Percentiles rank a stretch among this genome's conserved stretches.
phyloP scores from a whole-genome alignment of 1,284 basidiomycete genomes.

The Heterobasidion annosum region DNA sequence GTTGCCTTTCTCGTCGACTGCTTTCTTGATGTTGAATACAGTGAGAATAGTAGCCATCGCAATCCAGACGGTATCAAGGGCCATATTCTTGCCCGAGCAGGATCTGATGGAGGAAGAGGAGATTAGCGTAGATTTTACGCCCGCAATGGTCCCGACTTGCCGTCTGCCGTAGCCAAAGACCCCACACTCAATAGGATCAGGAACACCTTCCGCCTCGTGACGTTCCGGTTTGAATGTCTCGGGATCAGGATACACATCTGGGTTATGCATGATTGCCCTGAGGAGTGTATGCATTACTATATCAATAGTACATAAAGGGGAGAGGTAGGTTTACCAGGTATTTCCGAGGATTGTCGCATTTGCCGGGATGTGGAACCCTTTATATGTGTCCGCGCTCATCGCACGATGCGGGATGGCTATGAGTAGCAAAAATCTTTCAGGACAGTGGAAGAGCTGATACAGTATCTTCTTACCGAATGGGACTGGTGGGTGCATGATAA shows the following conservation, averaged over 20 bases:
- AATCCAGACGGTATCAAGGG: slow-evolving; percentile 38
- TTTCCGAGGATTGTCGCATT: slow-evolving; percentile 32
- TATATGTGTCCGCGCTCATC: slow-evolving; percentile 29
- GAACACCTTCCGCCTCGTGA: slow-evolving; percentile 15
- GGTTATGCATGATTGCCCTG: slow-evolving; percentile 2
- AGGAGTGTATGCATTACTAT: neutral
- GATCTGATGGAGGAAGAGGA: slow-evolving; percentile 16
- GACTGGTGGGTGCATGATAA: neutral
- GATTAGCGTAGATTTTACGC: neutral
- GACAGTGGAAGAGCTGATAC: neutral
- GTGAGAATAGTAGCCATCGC: slow-evolving; percentile 34
- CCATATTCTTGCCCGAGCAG: slow-evolving; percentile 37
- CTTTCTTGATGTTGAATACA: slow-evolving; percentile 30
- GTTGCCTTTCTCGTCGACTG: slow-evolving; percentile 29
- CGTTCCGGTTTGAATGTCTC: slow-evolving; percentile 8
- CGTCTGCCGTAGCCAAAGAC: slow-evolving; percentile 27
- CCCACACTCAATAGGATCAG: slow-evolving; percentile 15
- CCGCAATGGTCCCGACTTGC: slow-evolving; percentile 14
- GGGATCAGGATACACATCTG: slow-evolving; percentile 1
- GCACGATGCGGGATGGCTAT: neutral
- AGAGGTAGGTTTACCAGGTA: slow-evolving; percentile 23
- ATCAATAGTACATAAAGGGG: neutral
- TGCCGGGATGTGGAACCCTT: slow-evolving; percentile 33
- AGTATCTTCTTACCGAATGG: neutral
- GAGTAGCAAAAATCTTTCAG: slow-evolving; percentile 4